Evolutionary conservation across 2,329 filamentous ascomycete genomes (phyloP).

Genomic region (Pestalotiopsis sp.): DNA sequence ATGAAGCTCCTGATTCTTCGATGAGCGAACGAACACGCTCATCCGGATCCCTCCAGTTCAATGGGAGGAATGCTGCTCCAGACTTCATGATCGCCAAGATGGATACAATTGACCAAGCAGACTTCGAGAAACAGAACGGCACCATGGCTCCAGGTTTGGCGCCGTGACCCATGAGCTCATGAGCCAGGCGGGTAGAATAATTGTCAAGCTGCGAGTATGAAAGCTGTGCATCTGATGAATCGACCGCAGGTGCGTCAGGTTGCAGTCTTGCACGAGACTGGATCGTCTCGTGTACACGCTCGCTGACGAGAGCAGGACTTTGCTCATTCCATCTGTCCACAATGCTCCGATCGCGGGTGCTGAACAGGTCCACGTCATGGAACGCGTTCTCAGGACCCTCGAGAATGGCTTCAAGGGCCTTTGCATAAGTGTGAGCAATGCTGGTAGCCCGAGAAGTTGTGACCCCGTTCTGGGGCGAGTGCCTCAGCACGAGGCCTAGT

Average conservation of each 20-base stretch:
- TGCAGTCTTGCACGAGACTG: neutral
- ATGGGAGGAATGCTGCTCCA: constrained; percentile 37
- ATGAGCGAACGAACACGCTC: constrained; percentile 9
- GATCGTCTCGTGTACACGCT: constrained; percentile 7
- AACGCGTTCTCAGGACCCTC: neutral
- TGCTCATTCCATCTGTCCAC: constrained; percentile 6
- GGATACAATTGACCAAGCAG: constrained; percentile 36
- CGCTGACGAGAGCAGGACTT: neutral
- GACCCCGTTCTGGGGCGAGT: constrained; percentile 10
- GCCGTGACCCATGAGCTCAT: constrained; percentile 30
- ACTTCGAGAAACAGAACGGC: constrained; percentile 37
- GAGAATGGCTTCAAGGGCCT: constrained; percentile 9
- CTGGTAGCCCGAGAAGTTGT: constrained; percentile 7
- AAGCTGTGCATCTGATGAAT: constrained; percentile 1
- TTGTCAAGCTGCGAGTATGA: constrained; percentile 18
- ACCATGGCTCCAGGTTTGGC: constrained; percentile 33
- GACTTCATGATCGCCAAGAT: constrained; percentile 36
- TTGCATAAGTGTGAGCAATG: constrained; percentile 10
- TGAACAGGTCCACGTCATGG: neutral
- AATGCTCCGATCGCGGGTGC: neutral
- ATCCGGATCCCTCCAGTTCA: constrained; percentile 22
- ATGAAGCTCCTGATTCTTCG: neutral
- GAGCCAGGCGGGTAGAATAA: constrained; percentile 25
- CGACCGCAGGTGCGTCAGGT: neutral
- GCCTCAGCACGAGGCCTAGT: constrained; percentile 6